Conservation (phyloP, 2,329 filamentous ascomycete species). For the Triangularia setosa region DNA sequence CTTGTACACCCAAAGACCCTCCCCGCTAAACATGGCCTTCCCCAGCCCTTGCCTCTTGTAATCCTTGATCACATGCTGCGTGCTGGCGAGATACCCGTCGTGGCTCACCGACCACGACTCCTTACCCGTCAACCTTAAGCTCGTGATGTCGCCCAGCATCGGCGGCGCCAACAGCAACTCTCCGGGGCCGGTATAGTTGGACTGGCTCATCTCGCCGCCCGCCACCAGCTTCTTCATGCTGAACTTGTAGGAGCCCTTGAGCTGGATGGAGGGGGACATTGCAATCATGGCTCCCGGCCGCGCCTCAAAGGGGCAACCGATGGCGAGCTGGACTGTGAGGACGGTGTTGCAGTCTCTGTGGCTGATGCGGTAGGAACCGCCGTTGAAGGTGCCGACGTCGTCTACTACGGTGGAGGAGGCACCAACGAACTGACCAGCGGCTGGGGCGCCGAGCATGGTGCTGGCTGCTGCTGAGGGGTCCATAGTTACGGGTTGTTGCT, state of each 20-base stretch:
- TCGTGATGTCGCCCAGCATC: conserved; percentile 79
- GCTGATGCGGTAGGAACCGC: conserved; percentile 87
- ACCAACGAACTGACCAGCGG: conserved; percentile 58
- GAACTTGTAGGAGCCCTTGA: conserved; percentile 81
- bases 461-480: conserved; percentile 32
- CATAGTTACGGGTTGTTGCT: conserved; percentile 22
- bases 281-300: conserved; percentile 84
- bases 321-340: conserved; percentile 81
- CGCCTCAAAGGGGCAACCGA: conserved; percentile 76
- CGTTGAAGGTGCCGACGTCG: conserved; percentile 95
- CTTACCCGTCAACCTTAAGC: conserved; percentile 66
- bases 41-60: conserved; percentile 80
- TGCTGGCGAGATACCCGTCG: conserved; percentile 81
- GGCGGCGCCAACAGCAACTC: conserved; percentile 81
- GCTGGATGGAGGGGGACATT: conserved; percentile 84
- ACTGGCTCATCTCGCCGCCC: conserved; percentile 73
- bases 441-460: conserved; percentile 38
- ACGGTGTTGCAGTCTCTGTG: conserved; percentile 90
- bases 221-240: conserved; percentile 86
- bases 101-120: conserved; percentile 81
- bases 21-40: conserved; percentile 91
- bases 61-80: conserved; percentile 82
- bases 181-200: conserved; percentile 82
- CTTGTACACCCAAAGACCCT: conserved; percentile 87
- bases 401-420: conserved; percentile 59